Base-by-base conservation (phyloP, 306 rosid genomes). In the Dalbergia oliveri region DNA sequence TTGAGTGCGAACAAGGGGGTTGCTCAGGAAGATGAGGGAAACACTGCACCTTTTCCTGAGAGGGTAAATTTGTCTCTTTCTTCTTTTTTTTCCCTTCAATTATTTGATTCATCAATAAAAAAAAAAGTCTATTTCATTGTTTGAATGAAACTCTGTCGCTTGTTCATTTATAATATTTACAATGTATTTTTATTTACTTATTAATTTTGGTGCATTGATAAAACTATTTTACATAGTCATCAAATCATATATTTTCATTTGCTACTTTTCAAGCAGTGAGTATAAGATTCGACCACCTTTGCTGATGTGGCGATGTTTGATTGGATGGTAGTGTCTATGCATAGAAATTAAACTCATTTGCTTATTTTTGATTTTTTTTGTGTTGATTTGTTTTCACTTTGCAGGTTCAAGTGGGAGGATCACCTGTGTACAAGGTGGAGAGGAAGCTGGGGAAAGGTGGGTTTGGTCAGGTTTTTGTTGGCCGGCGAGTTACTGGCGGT, bases 401-500 rank as follows among this genome's bases (percentile, higher is more conserved):
- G 4, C 56, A 94, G 97, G 98, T 94, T 83, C 91, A 91, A 87
- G 97, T 94, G 26, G 98, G 98, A 89, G 93, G 97, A 5, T 94
- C 97, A 0, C 98, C 98, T 2, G 41, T 83, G 7, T 94, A 89
- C 72, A 92, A 94, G 81, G 89, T 94, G 74, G 97, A 92, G 43
- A 89, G 94, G 75, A 94, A 92, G 73, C 84, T 94, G 66, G 98
- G 97, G 0, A 92, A 94, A 88, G 98, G 97, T 72, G 98, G 98
- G 43, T 94, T 94, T 74, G 98, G 98, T 69, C 98, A 92, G 86
- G 98, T 94, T 62, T 94, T 94, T 18, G 98, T 94, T 77, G 98
- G 98, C 35, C 89, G 92, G 11, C 93, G 97, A 26, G 87, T 89
- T 31, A 72, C 90, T 0, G 98, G 98, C 41, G 97, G 97, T 58